Evolutionary conservation across 768 basidiomycete species (phyloP), one percentile per base, ranked within the genome.

Genomic region (Tephrocybe rancida): DNA sequence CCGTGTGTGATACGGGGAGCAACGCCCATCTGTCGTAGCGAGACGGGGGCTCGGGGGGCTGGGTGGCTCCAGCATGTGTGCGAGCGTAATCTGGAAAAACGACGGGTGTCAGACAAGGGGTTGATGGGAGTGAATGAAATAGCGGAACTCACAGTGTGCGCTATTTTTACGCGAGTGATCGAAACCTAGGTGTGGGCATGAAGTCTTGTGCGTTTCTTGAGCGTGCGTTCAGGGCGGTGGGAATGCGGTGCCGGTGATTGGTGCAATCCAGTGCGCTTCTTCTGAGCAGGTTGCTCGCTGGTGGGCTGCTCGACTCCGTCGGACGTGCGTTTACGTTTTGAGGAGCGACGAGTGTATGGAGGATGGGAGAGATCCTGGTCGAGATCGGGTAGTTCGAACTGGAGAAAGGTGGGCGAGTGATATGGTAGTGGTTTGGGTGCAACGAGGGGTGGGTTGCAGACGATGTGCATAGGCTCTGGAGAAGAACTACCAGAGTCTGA

Each of bases 291-390:
- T 52, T 53, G 59, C 29, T 61, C 52, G 46, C 32, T 44, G 37
- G 29, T 42, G 49, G 45, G 19, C 9, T 62, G n/a, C n/a, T n/a
- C n/a, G n/a, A n/a, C n/a, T n/a, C n/a, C 58, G 50, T 66, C 56
- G 48, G 50, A 55, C 24, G 63, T 56, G 29, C 81, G 82, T 60
- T 84, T 85, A 44, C 85, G 81, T 60, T 86, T 86, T 14, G 64
- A 56, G 10, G 58, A 49, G 16, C 69, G 66, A 14, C 57, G 57
- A 9, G 64, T 84, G 73, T 87, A 87, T 0, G 86, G 87, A 6
- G 87, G 84, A 57, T 81, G 81, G 0, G 87, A 87, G 37, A 87
- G 79, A 63, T 88, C 85, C 63, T 86, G 82, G 68, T 86, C 85
- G 7, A 82, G 70, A 69, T 86, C 86, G 0, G 87, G 87, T 21